Percentiles rank a stretch among this genome's conserved stretches.
Evolutionary conservation across 2,329 filamentous ascomycete species (phyloP).

Genomic region (Clarireedia hainanense): DNA sequence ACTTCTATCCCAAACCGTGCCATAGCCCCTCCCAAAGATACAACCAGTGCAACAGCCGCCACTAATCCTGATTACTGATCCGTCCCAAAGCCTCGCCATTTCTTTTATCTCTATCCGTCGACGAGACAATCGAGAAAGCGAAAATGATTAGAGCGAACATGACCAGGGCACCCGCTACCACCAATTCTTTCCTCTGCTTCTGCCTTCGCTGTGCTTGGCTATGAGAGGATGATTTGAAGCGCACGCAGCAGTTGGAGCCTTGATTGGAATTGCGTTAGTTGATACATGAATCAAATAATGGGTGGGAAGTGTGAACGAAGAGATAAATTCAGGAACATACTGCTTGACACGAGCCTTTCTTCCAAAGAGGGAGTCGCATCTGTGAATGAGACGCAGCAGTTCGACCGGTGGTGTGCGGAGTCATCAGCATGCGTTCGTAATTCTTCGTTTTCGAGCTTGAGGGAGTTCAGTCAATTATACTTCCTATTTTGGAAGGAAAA

Average conservation of each 20-base stretch:
- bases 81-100: no score
- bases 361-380: slow-evolving; percentile 21
- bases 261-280: background rate
- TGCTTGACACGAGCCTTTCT: background rate
- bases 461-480: background rate
- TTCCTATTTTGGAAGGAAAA: background rate
- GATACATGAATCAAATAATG: background rate
- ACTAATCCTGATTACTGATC: no score
- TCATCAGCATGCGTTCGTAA: background rate
- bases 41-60: no score
- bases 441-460: slow-evolving; percentile 4
- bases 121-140: no score
- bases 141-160: background rate
- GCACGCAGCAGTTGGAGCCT: slow-evolving; percentile 21
- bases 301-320: background rate
- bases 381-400: slow-evolving; percentile 24
- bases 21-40: no score
- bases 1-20: no score
- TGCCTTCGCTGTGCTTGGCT: background rate
- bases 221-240: background rate
- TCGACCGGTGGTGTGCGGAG: slow-evolving; percentile 1
- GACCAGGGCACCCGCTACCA: background rate
- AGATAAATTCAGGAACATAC: background rate
- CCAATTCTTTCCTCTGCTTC: background rate
- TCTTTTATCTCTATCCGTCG: no score